Base-by-base conservation (phyloP, 768 basidiomycete species). In the Roridomyces roridus region DNA sequence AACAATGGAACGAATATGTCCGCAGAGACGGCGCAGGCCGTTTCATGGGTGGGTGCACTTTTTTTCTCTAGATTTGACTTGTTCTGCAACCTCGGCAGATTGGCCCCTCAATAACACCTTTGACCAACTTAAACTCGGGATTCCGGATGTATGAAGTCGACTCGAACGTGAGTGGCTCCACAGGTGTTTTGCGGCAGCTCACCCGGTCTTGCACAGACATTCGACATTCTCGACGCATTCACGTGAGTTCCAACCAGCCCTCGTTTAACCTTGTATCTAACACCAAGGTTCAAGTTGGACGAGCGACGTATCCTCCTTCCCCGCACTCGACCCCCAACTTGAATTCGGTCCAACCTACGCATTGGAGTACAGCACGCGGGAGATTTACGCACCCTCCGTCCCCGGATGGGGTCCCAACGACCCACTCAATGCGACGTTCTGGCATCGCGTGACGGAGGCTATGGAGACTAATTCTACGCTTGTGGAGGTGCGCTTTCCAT, bases 381-480 rank as follows among this genome's bases (percentile, higher is more conserved):
- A 83, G 57, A 74, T 85, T 0, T 92, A 90, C 55, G 89, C 89
- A 28, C 63, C 63, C 39, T 82, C 72, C 49, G 80, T 86, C 49
- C 71, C 77, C 2, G 75, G 80, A 35, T 91, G 90, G 90, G 75
- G 78, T 29, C 67, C 70, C 6, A 74, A 80, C 47, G 88, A 88
- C 65, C 89, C 89, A 1, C 71, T 92, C 60, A 91, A 91, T 59
- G 87, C 87, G 8, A 91, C 90, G 10, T 92, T 88, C 87, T 92
- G 90, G 90, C 89, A 91, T 60, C 81, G 69, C 42, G 88, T 91
- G 39, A 91, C 89, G 15, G 88, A 90, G 86, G 86, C 81, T 37
- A 86, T 88, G 86, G 74, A 80, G 65, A 69, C 70, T 8, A 76
- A 91, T 65, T 65, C 80, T 5, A 76, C 79, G 28, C 72, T 90